Evolutionary conservation across 257 asterid species (phyloP).

Genomic region (Parsonsia alboflavescens): DNA sequence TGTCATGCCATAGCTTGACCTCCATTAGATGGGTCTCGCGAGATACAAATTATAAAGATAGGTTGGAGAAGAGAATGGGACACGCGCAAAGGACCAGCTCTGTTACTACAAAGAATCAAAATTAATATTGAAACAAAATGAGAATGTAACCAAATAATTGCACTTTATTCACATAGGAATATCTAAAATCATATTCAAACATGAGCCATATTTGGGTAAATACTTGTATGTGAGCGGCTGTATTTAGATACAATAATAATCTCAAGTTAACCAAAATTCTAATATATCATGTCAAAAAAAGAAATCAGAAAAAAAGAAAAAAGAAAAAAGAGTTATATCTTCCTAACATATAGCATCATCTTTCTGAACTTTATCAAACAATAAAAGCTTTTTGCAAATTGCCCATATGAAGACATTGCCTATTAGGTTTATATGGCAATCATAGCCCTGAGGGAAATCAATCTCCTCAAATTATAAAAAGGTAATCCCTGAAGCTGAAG

Average conservation of each 20-base stretch:
- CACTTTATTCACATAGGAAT: not conserved
- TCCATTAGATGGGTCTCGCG: slow-evolving; percentile 41
- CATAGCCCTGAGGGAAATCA: no score
- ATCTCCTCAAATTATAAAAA: no score
- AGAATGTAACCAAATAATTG: not conserved
- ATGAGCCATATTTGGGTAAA: not conserved
- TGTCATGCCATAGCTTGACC: slow-evolving; percentile 97
- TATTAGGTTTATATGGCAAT: no score
- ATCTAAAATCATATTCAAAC: not conserved
- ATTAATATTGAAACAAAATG: not conserved
- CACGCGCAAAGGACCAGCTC: slow-evolving; percentile 73
- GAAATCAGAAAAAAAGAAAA: no score
- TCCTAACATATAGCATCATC: no score
- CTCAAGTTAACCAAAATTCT: no score
- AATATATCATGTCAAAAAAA: no score
- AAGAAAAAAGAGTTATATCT: no score
- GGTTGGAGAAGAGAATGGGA: slow-evolving; percentile 95
- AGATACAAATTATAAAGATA: slow-evolving; percentile 4
- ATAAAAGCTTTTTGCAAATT: no score
- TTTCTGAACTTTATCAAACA: no score
- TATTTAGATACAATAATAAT: not conserved
- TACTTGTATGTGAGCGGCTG: not conserved
- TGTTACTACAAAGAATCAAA: not conserved
- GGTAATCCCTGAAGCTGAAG: not conserved
- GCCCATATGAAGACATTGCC: no score